Conservation (phyloP, 2,329 filamentous ascomycete genomes). For the Beauveria rudraprayagi region DNA sequence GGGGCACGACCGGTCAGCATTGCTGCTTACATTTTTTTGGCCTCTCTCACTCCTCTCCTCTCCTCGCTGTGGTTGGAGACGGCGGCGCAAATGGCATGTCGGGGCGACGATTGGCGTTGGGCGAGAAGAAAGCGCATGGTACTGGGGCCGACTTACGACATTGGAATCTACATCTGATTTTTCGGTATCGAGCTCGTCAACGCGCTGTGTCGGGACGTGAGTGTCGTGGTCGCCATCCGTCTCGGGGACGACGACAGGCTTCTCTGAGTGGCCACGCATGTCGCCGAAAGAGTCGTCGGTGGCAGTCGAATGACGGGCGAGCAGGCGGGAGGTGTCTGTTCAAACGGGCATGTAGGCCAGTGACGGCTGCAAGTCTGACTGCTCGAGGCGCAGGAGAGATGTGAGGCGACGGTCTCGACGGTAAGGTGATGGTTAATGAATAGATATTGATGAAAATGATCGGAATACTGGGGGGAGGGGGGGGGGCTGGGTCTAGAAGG, state of each 20-base stretch:
- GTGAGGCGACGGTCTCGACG: not conserved
- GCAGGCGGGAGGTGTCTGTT: not conserved
- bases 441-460: constrained; percentile 1
- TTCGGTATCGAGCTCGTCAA: constrained; percentile 2
- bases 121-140: not conserved
- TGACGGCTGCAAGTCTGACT: not conserved
- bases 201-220: not conserved
- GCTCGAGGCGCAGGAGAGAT: not conserved
- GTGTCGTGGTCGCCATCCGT: not conserved
- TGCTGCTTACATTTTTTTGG: not conserved
- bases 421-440: not conserved
- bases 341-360: not conserved
- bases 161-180: constrained; percentile 9
- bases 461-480: not conserved
- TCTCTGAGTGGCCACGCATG: constrained; percentile 7
- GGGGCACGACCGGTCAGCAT: not conserved
- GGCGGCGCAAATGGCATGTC: not conserved
- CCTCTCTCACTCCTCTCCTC: not conserved
- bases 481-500: constrained; percentile 5
- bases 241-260: constrained; percentile 6
- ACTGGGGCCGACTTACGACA: not conserved
- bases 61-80: not conserved
- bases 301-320: not conserved
- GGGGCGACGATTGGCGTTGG: not conserved
- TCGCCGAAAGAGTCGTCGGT: constrained; percentile 2